Conservation (phyloP, 441 rosid species). For the Croton setiger region DNA sequence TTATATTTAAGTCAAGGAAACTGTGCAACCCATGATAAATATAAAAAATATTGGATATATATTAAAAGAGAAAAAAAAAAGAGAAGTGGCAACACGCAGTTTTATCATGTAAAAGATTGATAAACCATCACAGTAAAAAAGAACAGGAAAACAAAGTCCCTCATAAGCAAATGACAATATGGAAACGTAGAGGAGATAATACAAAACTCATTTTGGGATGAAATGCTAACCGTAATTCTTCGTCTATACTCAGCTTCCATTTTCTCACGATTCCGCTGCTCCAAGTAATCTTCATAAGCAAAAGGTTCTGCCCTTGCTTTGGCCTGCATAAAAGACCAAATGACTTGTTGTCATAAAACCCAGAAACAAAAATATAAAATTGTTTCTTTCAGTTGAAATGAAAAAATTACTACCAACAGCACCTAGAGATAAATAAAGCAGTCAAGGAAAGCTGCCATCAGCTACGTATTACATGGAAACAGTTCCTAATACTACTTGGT, state of each 20-base stretch:
- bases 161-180: background rate
- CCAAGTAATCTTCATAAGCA: constrained; percentile 57
- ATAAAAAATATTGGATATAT: background rate
- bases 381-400: background rate
- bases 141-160: background rate
- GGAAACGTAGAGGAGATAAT: background rate
- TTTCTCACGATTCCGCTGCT: constrained; percentile 60
- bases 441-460: background rate
- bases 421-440: background rate
- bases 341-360: background rate
- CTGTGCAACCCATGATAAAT: background rate
- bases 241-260: constrained; percentile 43
- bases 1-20: background rate
- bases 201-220: background rate
- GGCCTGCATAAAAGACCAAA: constrained; percentile 43
- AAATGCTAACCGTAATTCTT: constrained; percentile 67
- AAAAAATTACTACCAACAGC: background rate
- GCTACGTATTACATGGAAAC: background rate
- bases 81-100: background rate
- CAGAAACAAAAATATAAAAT: background rate
- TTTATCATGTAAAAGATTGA: background rate
- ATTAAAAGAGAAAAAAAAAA: background rate
- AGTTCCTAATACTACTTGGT: background rate
- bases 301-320: constrained; percentile 61
- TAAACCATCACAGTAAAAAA: background rate